Evolutionary conservation across 1,284 basidiomycete genomes (phyloP), one percentile per base, ranked within the genome.

Genomic region (Rhodotorula sp.): DNA sequence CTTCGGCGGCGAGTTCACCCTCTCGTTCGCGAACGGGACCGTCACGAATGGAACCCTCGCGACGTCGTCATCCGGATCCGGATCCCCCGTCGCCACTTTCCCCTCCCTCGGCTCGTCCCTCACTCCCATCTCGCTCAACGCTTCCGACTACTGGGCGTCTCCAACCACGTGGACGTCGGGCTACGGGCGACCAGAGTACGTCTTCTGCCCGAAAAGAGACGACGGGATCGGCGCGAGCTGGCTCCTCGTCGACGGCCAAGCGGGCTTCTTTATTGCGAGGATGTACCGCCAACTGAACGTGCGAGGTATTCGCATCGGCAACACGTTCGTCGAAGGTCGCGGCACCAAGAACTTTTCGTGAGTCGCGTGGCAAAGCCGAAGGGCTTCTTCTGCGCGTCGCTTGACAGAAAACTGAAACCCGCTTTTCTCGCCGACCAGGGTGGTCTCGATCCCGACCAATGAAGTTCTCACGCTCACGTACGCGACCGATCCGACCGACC

Each of bases 261-360:
- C 90, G 2, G 85, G 90, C 50, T 86, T 95, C 75, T 79, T 82
- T 55, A 92, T 90, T 38, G 84, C 93, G 52, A 85, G 90, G 62
- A 86, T 89, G 56, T 91, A 90, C 80, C 84, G 87, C 47, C 89
- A 86, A 77, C 85, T 91, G 71, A 87, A 85, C 66, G 89, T 87
- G 4, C 87, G 85, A 66, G 95, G 95, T 16, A 81, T 98, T 60
- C 88, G 95, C 57, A 83, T 99, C 54, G 93, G 92, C 45, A 98
- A 99, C 83, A 94, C 93, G 1, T 92, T 94, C 80, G 84, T 88
- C 71, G 83, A 86, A 62, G 87, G 88, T 59, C 88, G 90, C 72
- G 90, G 92, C 28, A 94, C 94, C 0, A 90, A 87, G 26, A 86
- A 84, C 3, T 99, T 99, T 81, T 90, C 86, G 92, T 94, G 79